These are phyloP conservation scores for Petunia secreta DNA, from an alignment of 257 asterid species.

Conservation along the genomic window DNA sequence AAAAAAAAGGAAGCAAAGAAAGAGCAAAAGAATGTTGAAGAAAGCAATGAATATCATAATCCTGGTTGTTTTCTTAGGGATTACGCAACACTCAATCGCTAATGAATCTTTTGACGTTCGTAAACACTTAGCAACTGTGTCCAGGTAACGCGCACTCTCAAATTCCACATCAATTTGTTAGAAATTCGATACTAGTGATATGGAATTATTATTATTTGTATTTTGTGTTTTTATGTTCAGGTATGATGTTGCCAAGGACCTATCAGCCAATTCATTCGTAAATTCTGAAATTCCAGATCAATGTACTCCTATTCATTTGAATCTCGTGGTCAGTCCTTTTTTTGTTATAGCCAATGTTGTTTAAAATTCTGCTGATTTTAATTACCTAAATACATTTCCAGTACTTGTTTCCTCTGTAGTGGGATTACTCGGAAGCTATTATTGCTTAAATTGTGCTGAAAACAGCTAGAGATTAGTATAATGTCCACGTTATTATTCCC, in stretches of 20 bases:
- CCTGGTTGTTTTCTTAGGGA: constrained; percentile 16
- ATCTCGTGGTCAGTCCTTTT: constrained; percentile 77
- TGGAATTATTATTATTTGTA: constrained; percentile 10
- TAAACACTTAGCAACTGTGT: constrained; percentile 70
- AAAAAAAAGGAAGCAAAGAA: neutral
- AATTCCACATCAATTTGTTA: neutral
- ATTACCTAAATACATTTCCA: neutral
- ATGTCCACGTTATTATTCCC: neutral
- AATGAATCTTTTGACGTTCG: constrained; percentile 74
- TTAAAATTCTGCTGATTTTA: neutral
- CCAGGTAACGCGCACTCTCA: constrained; percentile 46
- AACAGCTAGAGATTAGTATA: neutral
- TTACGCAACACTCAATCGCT: constrained; percentile 32
- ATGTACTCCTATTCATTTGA: constrained; percentile 82
- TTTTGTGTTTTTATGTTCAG: constrained; percentile 48
- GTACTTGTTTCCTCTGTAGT: neutral
- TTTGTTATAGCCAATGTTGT: neutral
- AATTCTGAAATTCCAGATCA: constrained; percentile 64
- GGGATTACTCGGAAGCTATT: neutral
- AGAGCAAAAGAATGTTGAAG: constrained; percentile 1
- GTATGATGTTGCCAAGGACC: constrained; percentile 62
- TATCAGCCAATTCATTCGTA: constrained; percentile 49
- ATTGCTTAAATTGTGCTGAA: neutral
- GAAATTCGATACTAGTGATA: neutral
- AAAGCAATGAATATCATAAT: constrained; percentile 38